Evolutionary conservation across 2,329 filamentous ascomycete genomes (phyloP), one percentile per base, ranked within the genome.

Genomic region (Lecanosticta acicola): DNA sequence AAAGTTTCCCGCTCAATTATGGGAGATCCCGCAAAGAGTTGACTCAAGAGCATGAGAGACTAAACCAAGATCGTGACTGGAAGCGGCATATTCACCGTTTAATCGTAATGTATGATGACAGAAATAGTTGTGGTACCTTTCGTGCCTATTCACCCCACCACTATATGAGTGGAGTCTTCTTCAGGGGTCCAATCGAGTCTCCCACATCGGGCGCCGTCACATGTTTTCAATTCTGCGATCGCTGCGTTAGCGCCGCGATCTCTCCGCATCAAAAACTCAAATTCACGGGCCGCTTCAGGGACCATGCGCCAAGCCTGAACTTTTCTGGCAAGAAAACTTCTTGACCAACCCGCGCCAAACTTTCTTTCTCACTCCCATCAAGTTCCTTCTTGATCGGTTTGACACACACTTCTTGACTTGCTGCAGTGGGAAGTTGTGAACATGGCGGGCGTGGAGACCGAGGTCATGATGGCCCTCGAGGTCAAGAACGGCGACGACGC

Each of bases 401-500:
- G 11, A 29, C 11, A 7, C 24, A 11, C 24, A 5, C 24, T 29
- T 29, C 24, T 9, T 37, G 18, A 5, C 24, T 29, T 29, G 7
- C 18, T 37, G 18, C 19, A 14, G 18, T 24, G 18, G 8, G 18
- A 19, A 17, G 37, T 7, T 11, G 24, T 29, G 41, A 50, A 51
- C 34, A 62, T 61, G 59, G 53, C 54, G 32, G 54, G 52, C 39
- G 57, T 57, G 47, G 51, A 56, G 48, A 56, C 54, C 46, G 44
- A 32, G n/a, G 19, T n/a, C 39, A 41, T 41, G 39, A 78, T 94
- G 72, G 85, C 85, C 67, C 84, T 98, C 58, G 91, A 98, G 76
- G 83, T 98, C 58, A 79, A 93, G 69, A 90, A 97, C 75, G 89
- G 90, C 70, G 81, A 84, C 48, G 80, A 59, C 21, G 49, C 51